Evolutionary conservation across 2,329 filamentous ascomycete genomes (phyloP).

Genomic region (Diaporthe eres): DNA sequence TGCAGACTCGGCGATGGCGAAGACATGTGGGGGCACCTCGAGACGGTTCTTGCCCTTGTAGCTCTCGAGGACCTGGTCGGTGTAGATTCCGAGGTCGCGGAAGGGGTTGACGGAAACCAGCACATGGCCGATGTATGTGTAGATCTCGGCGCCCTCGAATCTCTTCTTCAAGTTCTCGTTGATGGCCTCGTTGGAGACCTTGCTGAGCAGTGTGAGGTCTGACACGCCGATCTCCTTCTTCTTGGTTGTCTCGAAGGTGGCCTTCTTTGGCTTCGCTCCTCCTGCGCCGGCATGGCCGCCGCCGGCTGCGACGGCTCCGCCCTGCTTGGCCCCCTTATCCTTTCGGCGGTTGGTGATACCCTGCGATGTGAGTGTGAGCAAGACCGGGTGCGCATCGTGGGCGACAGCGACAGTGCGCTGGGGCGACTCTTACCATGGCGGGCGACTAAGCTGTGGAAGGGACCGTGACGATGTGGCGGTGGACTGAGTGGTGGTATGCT

Average conservation of each 20-base stretch:
- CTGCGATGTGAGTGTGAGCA: slow-evolving; percentile 48
- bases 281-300: slow-evolving; percentile 57
- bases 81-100: slow-evolving; percentile 97
- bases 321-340: slow-evolving; percentile 61
- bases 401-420: background rate
- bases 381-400: slow-evolving; percentile 1
- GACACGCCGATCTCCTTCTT: slow-evolving; percentile 99
- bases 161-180: slow-evolving; percentile 99
- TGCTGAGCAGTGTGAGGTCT: slow-evolving; percentile 96
- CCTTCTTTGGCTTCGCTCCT: slow-evolving; percentile 86
- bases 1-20: slow-evolving; percentile 93
- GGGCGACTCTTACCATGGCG: slow-evolving; percentile 39
- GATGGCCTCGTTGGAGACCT: slow-evolving; percentile 99
- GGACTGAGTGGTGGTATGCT: slow-evolving; percentile 28
- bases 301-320: slow-evolving; percentile 56
- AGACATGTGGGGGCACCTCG: slow-evolving; percentile 95
- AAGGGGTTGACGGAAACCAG: slow-evolving; percentile 99
- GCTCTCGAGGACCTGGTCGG: slow-evolving; percentile 90
- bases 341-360: slow-evolving; percentile 65
- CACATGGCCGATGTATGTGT: slow-evolving; percentile 99
- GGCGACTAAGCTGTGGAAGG: slow-evolving; percentile 24
- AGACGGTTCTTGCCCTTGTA: slow-evolving; percentile 98
- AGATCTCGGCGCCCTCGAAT: slow-evolving; percentile 97
- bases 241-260: slow-evolving; percentile 94
- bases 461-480: slow-evolving; percentile 18